A percentile compares a stretch with the other conserved stretches of the same genome.
phyloP scores from a whole-genome alignment of 352 stramenopile species.

The Lagenidium sp. region DNA sequence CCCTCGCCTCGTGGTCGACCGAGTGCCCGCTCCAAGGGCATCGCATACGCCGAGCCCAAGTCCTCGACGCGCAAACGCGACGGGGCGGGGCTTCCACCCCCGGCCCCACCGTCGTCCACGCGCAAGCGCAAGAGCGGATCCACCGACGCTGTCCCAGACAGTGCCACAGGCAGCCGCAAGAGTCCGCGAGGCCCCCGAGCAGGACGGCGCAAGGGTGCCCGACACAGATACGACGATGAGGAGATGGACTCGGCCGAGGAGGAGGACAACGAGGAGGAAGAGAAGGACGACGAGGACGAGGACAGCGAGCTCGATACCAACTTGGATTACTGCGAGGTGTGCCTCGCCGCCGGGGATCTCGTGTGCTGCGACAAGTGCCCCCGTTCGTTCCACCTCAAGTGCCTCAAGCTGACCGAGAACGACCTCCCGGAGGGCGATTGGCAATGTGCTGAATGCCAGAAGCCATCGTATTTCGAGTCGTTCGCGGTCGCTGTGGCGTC shows the following conservation, averaged over 20 bases:
- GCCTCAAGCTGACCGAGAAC: constrained; percentile 57
- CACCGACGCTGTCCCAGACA: background rate
- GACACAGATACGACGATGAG: constrained; percentile 2
- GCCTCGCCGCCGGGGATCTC: constrained; percentile 69
- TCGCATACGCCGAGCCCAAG: constrained; percentile 7
- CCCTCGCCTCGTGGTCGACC: constrained; percentile 8
- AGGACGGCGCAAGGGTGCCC: background rate
- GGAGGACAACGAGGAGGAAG: constrained; percentile 6
- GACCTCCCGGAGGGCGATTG: constrained; percentile 75
- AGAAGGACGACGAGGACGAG: constrained; percentile 14
- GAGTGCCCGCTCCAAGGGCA: constrained; percentile 3
- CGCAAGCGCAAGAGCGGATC: constrained; percentile 9
- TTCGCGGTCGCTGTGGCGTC: constrained; percentile 34
- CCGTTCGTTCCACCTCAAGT: constrained; percentile 87
- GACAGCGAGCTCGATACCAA: constrained; percentile 72
- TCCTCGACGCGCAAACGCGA: constrained; percentile 5
- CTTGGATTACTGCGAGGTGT: constrained; percentile 82
- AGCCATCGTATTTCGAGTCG: constrained; percentile 53
- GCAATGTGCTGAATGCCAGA: constrained; percentile 70
- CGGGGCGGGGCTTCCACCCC: background rate
- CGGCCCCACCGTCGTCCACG: background rate
- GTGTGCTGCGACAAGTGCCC: constrained; percentile 90
- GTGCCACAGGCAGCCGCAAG: background rate
- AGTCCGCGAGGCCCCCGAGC: background rate
- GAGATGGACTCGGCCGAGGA: constrained; percentile 1